Base-by-base conservation (phyloP, 2,329 filamentous ascomycete genomes). In the Apiospora arundinis region DNA sequence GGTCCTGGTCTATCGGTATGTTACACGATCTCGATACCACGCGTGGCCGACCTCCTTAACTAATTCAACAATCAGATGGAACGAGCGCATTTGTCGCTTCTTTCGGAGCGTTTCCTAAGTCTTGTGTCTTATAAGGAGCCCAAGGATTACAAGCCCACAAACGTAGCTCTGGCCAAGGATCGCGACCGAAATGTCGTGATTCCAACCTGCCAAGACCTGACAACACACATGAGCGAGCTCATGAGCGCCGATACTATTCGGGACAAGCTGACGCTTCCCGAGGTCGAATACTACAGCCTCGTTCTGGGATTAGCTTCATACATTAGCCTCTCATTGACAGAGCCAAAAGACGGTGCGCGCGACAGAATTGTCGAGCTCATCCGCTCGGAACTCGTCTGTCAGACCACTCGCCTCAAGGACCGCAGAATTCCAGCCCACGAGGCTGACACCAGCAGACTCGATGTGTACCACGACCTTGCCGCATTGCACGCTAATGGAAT, bases 1-100 rank as follows among this genome's bases (percentile, higher is more conserved):
- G 89, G 88, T 0, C 88, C 89, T 3, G 79, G 81, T 0, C 83
- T 85, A 49, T 87, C 87, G 16, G 88, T 90, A 80, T 68, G 84
- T 78, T 46, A 8, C 32, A n/a, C 32, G 56, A 63, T 18, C 16
- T 18, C 28, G 28, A 37, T 2, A 37, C n/a, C 25, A 63, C 6
- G 18, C 16, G 11, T 25, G 0, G 9, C 4, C 11, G 40, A 28
- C 32, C 23, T 2, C 28, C 12, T 63, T 40, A 16, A 18, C 28
- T 42, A 70, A 67, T 68, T 49, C n/a, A 21, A 65, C n/a, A 25
- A 6, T 2, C 72, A 90, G 87, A 85, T 85, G 72, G 79, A 79
- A 1, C 85, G 89, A 2, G 82, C 82, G 1, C 88, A 89, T 65
- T 77, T 90, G 0, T 77, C 81, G 11, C 75, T 90, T 16, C 78